A percentile compares a stretch with the other conserved stretches of the same genome.
These are phyloP conservation scores for Alternaria gaisen DNA, from an alignment of 2,329 filamentous ascomycete genomes.

Conservation along the genomic window DNA sequence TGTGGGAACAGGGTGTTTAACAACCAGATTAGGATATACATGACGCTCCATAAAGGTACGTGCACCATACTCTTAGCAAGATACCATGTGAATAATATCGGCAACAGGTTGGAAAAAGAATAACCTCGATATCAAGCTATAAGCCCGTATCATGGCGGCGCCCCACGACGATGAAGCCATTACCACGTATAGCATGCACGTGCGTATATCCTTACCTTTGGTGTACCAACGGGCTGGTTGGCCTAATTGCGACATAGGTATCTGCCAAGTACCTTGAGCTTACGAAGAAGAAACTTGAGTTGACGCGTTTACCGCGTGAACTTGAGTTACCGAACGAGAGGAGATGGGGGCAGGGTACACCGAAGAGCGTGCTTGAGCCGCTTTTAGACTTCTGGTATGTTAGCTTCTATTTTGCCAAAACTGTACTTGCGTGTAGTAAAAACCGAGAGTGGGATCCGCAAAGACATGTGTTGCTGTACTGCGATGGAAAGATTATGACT, in stretches of 20 bases:
- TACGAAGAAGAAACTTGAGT: constrained; percentile 72
- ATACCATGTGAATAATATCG: background rate
- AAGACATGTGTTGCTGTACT: background rate
- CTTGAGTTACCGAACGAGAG: constrained; percentile 57
- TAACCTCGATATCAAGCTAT: background rate
- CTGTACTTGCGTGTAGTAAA: background rate
- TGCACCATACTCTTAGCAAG: background rate
- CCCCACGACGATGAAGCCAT: constrained; percentile 29
- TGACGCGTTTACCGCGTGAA: constrained; percentile 71
- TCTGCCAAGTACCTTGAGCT: constrained; percentile 73
- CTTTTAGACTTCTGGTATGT: constrained; percentile 70
- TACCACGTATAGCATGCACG: constrained; percentile 47
- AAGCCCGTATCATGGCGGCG: constrained; percentile 10
- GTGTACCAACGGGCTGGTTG: background rate
- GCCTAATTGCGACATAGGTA: constrained; percentile 56
- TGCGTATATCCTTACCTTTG: constrained; percentile 16
- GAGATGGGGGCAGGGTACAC: constrained; percentile 64
- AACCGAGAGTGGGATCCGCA: background rate
- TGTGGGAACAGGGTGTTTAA: background rate
- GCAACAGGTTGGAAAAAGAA: background rate
- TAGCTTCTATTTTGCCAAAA: background rate
- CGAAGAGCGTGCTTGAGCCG: constrained; percentile 69
- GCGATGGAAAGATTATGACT: background rate
- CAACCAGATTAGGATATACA: background rate
- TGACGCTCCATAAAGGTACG: background rate